Base-by-base conservation (phyloP, 1,139 yeast species). In the Debaryomyces coudertii region DNA sequence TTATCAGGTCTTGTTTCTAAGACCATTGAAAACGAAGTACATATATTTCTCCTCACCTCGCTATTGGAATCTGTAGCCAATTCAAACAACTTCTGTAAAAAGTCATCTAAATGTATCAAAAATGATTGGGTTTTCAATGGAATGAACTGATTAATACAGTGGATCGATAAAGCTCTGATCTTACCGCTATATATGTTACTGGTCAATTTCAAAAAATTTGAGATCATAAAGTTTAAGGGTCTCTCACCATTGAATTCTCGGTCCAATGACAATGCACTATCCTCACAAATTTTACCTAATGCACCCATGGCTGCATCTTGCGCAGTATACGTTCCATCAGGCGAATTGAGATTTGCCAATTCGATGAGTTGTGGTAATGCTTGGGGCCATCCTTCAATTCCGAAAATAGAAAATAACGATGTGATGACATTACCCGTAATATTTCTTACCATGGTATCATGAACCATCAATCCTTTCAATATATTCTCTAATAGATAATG, bases 341-440 rank as follows among this genome's bases (percentile, higher is more conserved):
- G 73, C 9, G 71, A 59, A 18, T 72, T 71, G 14, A 48, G 44
- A 34, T 49, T 55, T 4, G 85, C 79, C 57, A 90, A 65, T 46
- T 79, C 79, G 56, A 90, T 65, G 45, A 93, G 73, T 53, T 81
- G 83, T 1, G 87, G 84, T 27, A 93, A 69, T 20, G 86, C 76
- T 37, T 79, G 80, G 2, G 95, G 90, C 96, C 96, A 90, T 25
- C 77, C 74, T 27, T 71, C 66, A 36, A 88, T 73, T 1, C 96
- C 95, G 41, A 82, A 80, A n/a, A 81, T 73, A 7, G 87, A 76
- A 55, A 92, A 87, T 35, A 93, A 68, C 0, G 96, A 79, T 1
- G 98, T 88, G 44, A 93, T 84, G 44, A 90, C 96, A 60, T 85
- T 92, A 38, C 98, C 97, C 11, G 97, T 85, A 50, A 92, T 89